Conservation (phyloP, 2,329 filamentous ascomycete species). For the Amesomyces nigricolor region DNA sequence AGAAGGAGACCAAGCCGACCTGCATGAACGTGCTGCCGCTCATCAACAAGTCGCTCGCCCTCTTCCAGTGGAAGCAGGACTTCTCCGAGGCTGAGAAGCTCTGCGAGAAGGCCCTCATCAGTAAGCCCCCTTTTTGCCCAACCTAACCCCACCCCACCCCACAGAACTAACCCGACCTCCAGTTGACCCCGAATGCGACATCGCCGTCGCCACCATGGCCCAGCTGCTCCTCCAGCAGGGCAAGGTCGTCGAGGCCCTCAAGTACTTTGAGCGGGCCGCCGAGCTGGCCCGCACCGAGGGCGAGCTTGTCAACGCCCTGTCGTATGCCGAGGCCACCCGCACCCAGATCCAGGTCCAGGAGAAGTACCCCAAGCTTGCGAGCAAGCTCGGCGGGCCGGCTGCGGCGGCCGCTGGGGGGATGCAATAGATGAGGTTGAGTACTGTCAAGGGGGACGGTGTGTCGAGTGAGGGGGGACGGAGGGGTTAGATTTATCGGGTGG, state of each 20-base stretch:
- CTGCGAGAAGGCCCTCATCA: constrained; percentile 94
- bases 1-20: constrained; percentile 88
- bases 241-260: constrained; percentile 89
- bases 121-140: too few species aligned
- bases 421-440: constrained; percentile 18
- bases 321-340: constrained; percentile 92
- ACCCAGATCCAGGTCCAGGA: constrained; percentile 91
- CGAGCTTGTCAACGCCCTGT: constrained; percentile 93
- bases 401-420: constrained; percentile 26
- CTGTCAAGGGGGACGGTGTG: not conserved
- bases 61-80: constrained; percentile 98
- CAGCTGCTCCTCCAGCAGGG: constrained; percentile 96
- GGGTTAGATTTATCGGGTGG: not conserved
- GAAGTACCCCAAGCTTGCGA: constrained; percentile 75
- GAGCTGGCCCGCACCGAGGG: constrained; percentile 91
- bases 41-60: constrained; percentile 95
- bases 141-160: too few species aligned
- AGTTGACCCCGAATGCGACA: constrained; percentile 99
- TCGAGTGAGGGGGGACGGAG: not conserved
- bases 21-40: constrained; percentile 96
- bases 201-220: constrained; percentile 97
- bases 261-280: constrained; percentile 94
- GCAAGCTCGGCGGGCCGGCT: constrained; percentile 58
- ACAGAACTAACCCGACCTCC: too few species aligned
- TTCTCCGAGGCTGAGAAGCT: constrained; percentile 91